Evolutionary conservation across 2,329 filamentous ascomycete species (phyloP), one percentile per base, ranked within the genome.

Genomic region (Thelonectria olida): DNA sequence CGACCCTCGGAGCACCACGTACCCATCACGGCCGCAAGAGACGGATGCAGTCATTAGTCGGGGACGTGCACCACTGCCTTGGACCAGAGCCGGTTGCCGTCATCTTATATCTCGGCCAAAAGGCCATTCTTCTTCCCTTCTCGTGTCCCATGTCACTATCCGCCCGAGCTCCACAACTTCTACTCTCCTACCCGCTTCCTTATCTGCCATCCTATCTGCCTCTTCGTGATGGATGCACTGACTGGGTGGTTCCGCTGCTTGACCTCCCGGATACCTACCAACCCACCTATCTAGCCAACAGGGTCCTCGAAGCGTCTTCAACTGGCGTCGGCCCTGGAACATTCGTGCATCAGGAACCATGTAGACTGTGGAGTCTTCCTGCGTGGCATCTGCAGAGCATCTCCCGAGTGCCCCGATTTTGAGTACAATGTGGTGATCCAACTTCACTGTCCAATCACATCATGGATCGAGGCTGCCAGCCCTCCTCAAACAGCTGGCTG

Each of bases 401-500:
- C 48, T 58, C 52, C 34, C 36, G 12, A 45, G 19, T 19, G 44
- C 45, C 27, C 51, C 34, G 15, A 45, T 51, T 51, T 51, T 19
- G 9, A 15, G 27, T 34, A 44, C n/a, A 39, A 27, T 25, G n/a
- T 49, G 25, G 19, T 51, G 17, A 38, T 15, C 28, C 28, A 38
- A 12, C 48, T 45, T 53, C n/a, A 31, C 50, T 28, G 39, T 54
- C 62, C 66, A 67, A 65, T 70, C 64, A 74, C 44, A 72, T 64
- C 22, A 70, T 74, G 20, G 70, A 61, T 36, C 68, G 72, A 58
- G 74, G 74, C 53, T 79, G 76, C 86, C 86, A 88, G 54, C 84
- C 81, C 58, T 81, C 77, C 66, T 87, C 82, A 69, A 82, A 88
- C 27, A 89, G 75, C 69, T 89, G 86, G 68, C 84, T 85, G 65